A percentile compares a stretch with the other conserved stretches of the same genome.
Conservation (phyloP, 768 basidiomycete genomes). For the Xerocomus spinulosus region DNA sequence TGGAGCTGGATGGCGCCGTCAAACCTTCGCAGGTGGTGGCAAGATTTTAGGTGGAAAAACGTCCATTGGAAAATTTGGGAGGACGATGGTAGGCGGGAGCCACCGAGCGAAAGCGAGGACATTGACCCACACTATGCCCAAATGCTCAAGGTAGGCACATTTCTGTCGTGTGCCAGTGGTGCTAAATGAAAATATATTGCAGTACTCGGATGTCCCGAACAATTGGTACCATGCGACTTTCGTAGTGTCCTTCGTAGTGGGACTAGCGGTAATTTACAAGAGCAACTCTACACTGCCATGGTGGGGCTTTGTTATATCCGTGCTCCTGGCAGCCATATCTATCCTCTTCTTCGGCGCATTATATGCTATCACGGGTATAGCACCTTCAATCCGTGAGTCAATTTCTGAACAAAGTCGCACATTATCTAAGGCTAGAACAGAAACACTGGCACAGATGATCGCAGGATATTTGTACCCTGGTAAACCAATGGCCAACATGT, state of each 20-base stretch:
- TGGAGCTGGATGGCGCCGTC: constrained; percentile 45
- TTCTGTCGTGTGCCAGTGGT: constrained; percentile 8
- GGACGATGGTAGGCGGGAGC: constrained; percentile 11
- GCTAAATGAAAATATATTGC: not conserved
- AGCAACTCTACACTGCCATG: constrained; percentile 52
- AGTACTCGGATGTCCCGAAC: constrained; percentile 34
- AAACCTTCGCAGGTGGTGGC: constrained; percentile 22
- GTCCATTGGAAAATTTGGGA: constrained; percentile 40
- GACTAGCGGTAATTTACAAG: constrained; percentile 51
- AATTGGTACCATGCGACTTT: constrained; percentile 32
- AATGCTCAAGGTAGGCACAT: constrained; percentile 38
- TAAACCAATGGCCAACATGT: constrained; percentile 42
- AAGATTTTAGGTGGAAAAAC: constrained; percentile 19
- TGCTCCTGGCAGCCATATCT: constrained; percentile 47
- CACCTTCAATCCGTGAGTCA: constrained; percentile 18
- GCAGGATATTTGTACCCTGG: constrained; percentile 35
- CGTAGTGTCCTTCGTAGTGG: constrained; percentile 39
- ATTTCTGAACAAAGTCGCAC: not conserved
- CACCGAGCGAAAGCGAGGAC: constrained; percentile 35
- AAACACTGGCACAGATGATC: constrained; percentile 34
- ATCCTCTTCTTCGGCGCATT: constrained; percentile 52
- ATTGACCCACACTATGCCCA: constrained; percentile 54
- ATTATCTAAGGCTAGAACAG: constrained; percentile 4
- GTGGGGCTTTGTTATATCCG: constrained; percentile 53
- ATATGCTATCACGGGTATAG: constrained; percentile 43